These are phyloP conservation scores for Suillus subaureus DNA, from an alignment of 768 basidiomycete genomes.

Conservation along the genomic window DNA sequence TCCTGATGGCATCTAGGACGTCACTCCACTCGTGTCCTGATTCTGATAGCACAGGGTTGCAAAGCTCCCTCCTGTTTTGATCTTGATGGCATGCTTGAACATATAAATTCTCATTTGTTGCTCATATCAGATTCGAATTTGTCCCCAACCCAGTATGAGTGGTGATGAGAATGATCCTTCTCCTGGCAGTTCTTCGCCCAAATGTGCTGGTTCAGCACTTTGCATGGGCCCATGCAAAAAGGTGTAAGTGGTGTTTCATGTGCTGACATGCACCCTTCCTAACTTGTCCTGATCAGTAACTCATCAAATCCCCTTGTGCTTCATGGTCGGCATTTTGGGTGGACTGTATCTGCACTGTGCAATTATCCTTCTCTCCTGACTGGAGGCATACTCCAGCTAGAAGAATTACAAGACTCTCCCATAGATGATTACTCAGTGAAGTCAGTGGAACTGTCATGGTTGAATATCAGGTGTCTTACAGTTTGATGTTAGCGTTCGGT, in stretches of 20 bases:
- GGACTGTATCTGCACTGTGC: neutral
- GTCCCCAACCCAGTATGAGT: neutral
- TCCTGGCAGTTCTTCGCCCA: neutral
- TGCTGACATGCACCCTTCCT: neutral
- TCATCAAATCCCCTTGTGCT: neutral
- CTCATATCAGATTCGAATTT: too few relatives aligned
- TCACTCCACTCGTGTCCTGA: neutral
- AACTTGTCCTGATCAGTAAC: neutral
- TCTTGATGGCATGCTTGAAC: neutral
- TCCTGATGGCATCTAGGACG: neutral
- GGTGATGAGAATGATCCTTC: neutral
- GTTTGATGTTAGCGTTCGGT: neutral
- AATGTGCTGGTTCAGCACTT: neutral
- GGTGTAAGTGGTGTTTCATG: neutral
- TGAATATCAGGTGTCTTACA: neutral
- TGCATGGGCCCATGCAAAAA: neutral
- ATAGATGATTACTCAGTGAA: neutral
- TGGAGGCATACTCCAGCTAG: neutral
- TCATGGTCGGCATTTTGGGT: constrained; percentile 2
- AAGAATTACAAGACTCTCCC: neutral
- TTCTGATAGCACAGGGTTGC: neutral
- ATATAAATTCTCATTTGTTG: neutral
- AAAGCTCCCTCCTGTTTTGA: neutral
- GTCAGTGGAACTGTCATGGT: neutral
- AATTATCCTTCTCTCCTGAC: neutral